Base-by-base conservation (phyloP, 371 early-diverging fungal species). In the Actinomucor elegans region DNA sequence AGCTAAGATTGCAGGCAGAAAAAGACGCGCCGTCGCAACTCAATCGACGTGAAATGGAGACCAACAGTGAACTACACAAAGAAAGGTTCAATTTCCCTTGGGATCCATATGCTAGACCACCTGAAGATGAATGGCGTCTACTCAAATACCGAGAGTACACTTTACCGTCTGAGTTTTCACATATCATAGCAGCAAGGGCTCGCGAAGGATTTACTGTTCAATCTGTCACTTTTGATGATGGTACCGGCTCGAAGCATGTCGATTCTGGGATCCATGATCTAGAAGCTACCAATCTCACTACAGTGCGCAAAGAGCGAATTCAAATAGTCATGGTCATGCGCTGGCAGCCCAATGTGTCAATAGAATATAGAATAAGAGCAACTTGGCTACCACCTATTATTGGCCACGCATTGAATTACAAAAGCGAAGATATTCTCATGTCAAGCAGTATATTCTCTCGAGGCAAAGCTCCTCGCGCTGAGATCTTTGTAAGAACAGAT, bases 341-440 rank as follows among this genome's bases (percentile, higher is more conserved):
- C 4, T 95, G 95, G 95, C 87, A 92, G 21, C 92, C 93, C 1
- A 90, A 93, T 57, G 87, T 96, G 24, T 88, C 88, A 0, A 85
- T 97, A 23, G 87, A 90, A 27, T 96, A 96, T 71, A 83, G 87
- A 34, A 86, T 96, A 49, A 61, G 69, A 9, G 78, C 75, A 4
- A 68, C 69, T 4, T 78, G 73, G 75, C 33, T 71, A 18, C 78
- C 78, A 7, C 29, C 64, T 5, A 46, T 71, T 34, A 67, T 75
- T 41, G 72, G 72, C 5, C 58, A 35, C 11, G 37, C 62, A 11
- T 9, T 50, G 4, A 59, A 44, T 20, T 34, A 59, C 18, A 61
- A 59, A 7, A 59, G 41, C n/a, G 65, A 69, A 26, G 62, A 53
- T 7, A 23, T 65, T 7, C 33, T 66, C 18, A 43, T 75, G 42